Conservation (phyloP, 768 basidiomycete species). For the Artomyces pyxidatus region DNA sequence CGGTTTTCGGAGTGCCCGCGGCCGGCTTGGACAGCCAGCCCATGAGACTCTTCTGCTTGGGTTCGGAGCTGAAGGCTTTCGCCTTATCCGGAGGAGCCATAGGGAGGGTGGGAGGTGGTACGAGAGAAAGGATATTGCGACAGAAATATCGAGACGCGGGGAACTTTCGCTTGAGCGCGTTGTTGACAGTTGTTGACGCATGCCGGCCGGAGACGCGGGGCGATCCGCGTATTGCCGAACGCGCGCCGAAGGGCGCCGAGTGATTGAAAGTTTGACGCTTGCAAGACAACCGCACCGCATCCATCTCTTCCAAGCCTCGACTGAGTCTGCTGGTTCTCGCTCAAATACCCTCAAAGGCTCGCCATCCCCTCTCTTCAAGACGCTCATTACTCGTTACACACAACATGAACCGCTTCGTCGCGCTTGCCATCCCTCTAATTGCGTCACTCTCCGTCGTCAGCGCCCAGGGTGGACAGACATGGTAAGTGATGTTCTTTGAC, state of each 20-base stretch:
- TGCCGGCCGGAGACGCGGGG: too few species aligned
- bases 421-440: conserved; percentile 1
- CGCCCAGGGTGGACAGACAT: conserved; percentile 18
- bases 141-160: too few species aligned
- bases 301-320: not conserved
- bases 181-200: too few species aligned
- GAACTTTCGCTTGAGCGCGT: too few species aligned
- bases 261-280: too few species aligned
- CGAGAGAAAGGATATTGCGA: too few species aligned
- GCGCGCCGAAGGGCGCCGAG: too few species aligned
- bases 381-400: not conserved
- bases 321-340: not conserved
- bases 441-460: conserved; percentile 9
- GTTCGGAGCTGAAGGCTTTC: not conserved
- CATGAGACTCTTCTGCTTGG: conserved; percentile 4
- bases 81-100: not conserved
- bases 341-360: not conserved
- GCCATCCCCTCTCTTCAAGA: not conserved
- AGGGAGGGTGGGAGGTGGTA: too few species aligned
- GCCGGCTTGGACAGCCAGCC: not conserved
- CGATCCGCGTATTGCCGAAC: too few species aligned
- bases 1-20: not conserved
- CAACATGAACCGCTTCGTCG: not conserved
- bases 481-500: conserved; percentile 10
- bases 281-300: too few species aligned